Percentiles rank a stretch among this genome's conserved stretches.
Evolutionary conservation across 345 rosid species (phyloP).

Genomic region (Lumnitzera racemosa): DNA sequence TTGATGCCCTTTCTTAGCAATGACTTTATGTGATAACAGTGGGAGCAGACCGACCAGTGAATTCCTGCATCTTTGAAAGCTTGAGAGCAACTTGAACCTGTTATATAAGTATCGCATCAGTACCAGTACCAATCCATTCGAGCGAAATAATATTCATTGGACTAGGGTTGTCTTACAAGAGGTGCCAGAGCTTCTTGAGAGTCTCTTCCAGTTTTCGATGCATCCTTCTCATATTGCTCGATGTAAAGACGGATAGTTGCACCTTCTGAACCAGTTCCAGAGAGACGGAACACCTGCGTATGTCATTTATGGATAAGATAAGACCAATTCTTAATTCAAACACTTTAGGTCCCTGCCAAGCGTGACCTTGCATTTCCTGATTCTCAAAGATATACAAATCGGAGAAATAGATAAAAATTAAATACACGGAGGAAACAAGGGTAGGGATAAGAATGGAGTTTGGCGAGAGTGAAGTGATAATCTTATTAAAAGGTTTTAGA

Average conservation of each 20-base stretch:
- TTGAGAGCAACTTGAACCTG: constrained; percentile 94
- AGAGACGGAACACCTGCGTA: constrained; percentile 84
- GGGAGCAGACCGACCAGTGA: constrained; percentile 89
- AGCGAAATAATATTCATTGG: too few species aligned
- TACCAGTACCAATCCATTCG: not conserved
- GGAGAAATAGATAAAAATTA: too few species aligned
- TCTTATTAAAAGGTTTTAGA: too few species aligned
- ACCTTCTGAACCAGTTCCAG: constrained; percentile 99
- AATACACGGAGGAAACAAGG: too few species aligned
- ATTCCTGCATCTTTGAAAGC: constrained; percentile 87
- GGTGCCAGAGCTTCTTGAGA: constrained; percentile 90
- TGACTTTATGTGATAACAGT: constrained; percentile 75
- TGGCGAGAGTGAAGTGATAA: too few species aligned
- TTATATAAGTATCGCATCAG: constrained; percentile 12
- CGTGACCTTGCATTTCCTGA: too few species aligned
- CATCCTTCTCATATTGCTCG: constrained; percentile 93
- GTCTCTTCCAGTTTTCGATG: constrained; percentile 81
- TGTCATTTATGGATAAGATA: too few species aligned
- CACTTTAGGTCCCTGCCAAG: too few species aligned
- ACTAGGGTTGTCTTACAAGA: constrained; percentile 41
- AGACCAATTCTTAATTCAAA: too few species aligned
- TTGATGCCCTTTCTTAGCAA: not conserved
- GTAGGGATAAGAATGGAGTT: too few species aligned
- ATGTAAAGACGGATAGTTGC: constrained; percentile 96
- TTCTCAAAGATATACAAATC: too few species aligned